phyloP scores from a whole-genome alignment of 176 grass and related monocot genomes.

The Zoysia pacifica region DNA sequence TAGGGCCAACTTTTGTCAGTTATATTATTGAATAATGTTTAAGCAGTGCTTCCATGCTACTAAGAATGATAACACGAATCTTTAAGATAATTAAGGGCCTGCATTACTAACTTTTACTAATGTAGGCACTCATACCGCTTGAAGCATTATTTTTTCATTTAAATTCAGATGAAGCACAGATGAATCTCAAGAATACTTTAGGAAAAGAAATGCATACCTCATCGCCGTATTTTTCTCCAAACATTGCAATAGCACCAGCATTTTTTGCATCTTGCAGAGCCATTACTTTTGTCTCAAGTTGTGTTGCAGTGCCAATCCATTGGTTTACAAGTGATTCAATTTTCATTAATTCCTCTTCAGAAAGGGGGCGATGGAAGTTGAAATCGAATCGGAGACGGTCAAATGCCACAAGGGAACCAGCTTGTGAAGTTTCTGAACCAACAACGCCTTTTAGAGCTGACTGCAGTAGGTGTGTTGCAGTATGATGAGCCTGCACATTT shows the following conservation, averaged over 20 bases:
- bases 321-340: conserved; percentile 86
- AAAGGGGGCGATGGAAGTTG: conserved; percentile 81
- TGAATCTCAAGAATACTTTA: background rate
- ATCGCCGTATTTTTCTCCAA: conserved; percentile 94
- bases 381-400: conserved; percentile 96
- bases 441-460: conserved; percentile 78
- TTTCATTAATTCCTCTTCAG: conserved; percentile 67
- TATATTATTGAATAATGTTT: background rate
- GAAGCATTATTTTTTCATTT: conserved; percentile 5
- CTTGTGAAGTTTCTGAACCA: conserved; percentile 91
- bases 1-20: background rate
- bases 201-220: conserved; percentile 51
- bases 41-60: background rate
- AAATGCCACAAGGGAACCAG: conserved; percentile 93
- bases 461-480: conserved; percentile 95
- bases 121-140: background rate
- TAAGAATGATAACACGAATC: background rate
- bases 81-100: background rate
- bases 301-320: conserved; percentile 69
- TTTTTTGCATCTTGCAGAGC: conserved; percentile 83
- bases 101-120: background rate
- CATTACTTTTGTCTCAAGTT: conserved; percentile 90
- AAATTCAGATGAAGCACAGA: conserved; percentile 1
- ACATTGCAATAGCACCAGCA: conserved; percentile 96
- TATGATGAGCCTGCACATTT: conserved; percentile 80